These are phyloP conservation scores for Pestalotiopsis sp. DNA, from an alignment of 2,329 filamentous ascomycete species.

Conservation along the genomic window DNA sequence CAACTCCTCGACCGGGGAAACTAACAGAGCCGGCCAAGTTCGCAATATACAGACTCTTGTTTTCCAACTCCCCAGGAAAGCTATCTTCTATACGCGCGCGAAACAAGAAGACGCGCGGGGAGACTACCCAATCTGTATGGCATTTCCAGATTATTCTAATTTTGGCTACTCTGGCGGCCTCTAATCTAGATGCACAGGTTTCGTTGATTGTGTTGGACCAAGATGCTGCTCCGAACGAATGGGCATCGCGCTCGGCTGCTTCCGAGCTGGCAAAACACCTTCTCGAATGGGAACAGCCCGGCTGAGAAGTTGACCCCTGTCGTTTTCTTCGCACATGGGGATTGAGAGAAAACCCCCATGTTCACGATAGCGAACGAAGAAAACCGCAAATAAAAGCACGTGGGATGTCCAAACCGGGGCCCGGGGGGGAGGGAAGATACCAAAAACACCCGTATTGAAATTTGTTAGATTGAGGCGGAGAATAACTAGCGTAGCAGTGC, in stretches of 20 bases:
- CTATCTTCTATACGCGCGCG: background rate
- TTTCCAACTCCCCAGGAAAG: background rate
- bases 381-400: background rate
- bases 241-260: background rate
- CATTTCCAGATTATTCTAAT: background rate
- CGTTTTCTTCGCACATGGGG: background rate
- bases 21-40: background rate
- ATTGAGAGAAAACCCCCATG: background rate
- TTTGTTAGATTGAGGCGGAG: background rate
- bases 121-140: background rate
- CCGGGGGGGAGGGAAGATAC: too few relatives aligned
- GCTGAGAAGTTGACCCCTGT: background rate
- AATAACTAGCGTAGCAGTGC: background rate
- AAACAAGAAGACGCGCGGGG: background rate
- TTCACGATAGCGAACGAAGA: background rate
- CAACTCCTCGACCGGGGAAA: too few relatives aligned
- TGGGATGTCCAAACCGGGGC: too few relatives aligned
- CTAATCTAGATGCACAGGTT: background rate
- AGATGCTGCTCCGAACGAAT: background rate
- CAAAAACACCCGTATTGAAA: background rate
- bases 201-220: background rate
- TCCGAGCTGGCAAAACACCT: background rate
- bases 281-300: background rate
- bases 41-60: background rate
- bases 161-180: background rate